Percentiles rank a stretch among this genome's conserved stretches.
Conservation (phyloP, 371 early-diverging fungal genomes). For the Furculomyces boomerangus region DNA sequence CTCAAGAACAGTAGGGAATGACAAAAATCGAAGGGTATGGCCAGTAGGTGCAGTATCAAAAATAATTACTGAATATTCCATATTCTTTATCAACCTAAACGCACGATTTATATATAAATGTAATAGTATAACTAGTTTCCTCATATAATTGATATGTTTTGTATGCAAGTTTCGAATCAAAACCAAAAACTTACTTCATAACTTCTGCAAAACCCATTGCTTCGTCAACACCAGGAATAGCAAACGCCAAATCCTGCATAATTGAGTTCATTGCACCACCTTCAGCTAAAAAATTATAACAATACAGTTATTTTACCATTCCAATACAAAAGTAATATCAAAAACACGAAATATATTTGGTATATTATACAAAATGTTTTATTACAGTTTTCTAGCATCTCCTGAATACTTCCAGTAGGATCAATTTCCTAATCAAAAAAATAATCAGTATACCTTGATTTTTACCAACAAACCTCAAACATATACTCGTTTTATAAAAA, state of each 20-base stretch:
- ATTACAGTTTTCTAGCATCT: conserved; percentile 67
- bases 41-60: conserved; percentile 99
- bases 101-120: neutral
- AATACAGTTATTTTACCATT: neutral
- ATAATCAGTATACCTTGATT: conserved; percentile 28
- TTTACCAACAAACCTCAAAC: conserved; percentile 26
- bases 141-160: neutral
- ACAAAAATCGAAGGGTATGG: conserved; percentile 96
- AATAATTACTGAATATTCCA: conserved; percentile 94
- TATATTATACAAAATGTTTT: conserved; percentile 1
- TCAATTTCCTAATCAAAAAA: conserved; percentile 62
- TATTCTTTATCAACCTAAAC: conserved; percentile 67
- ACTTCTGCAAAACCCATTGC: conserved; percentile 98
- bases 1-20: conserved; percentile 89
- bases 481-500: neutral
- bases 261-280: conserved; percentile 67
- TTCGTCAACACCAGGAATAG: conserved; percentile 97
- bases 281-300: conserved; percentile 24
- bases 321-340: neutral
- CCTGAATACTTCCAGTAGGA: conserved; percentile 88
- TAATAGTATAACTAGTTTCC: neutral
- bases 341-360: neutral
- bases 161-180: conserved; percentile 1
- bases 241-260: conserved; percentile 91
- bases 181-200: conserved; percentile 51